Percentiles rank a stretch among this genome's conserved stretches.
These are phyloP conservation scores for Phlyctochytrium planicorne DNA, from an alignment of 192 early-diverging fungal species.

Conservation along the genomic window DNA sequence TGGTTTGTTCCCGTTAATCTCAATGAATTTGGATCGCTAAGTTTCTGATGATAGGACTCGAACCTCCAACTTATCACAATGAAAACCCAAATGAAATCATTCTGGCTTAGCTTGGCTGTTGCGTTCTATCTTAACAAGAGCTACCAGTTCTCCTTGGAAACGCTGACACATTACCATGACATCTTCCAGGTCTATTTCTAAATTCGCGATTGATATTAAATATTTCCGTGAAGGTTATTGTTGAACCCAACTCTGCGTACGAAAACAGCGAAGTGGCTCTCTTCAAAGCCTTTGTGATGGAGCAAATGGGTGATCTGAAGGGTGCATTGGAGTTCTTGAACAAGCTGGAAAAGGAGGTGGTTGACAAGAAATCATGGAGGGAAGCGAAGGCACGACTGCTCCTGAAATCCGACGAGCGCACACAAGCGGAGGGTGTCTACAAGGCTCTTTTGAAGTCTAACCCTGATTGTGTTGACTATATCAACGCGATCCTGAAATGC, in stretches of 20 bases:
- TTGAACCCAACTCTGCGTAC: slow-evolving; percentile 38
- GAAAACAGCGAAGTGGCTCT: slow-evolving; percentile 83
- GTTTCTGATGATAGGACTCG: slow-evolving; percentile 16
- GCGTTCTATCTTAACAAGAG: slow-evolving; percentile 79
- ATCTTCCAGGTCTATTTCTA: slow-evolving; percentile 57
- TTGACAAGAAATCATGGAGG: slow-evolving; percentile 71
- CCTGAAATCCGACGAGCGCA: slow-evolving; percentile 61
- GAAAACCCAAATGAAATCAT: slow-evolving; percentile 66
- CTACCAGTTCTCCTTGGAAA: slow-evolving; percentile 71
- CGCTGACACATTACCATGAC: slow-evolving; percentile 69
- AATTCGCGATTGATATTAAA: neutral
- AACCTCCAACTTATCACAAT: slow-evolving; percentile 56
- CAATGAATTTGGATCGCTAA: slow-evolving; percentile 3
- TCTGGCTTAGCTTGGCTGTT: slow-evolving; percentile 85
- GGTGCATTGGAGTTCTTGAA: slow-evolving; percentile 76
- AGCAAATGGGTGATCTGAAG: slow-evolving; percentile 78
- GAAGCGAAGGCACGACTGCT: slow-evolving; percentile 72
- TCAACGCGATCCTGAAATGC: slow-evolving; percentile 61
- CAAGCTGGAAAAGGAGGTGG: slow-evolving; percentile 67
- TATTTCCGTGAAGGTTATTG: slow-evolving; percentile 9
- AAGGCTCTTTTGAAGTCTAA: slow-evolving; percentile 74
- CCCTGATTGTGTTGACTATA: slow-evolving; percentile 75
- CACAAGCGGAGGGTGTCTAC: slow-evolving; percentile 77
- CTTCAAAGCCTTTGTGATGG: slow-evolving; percentile 83
- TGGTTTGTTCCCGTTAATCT: slow-evolving; percentile 42